These are phyloP conservation scores for Pseudogymnoascus sp. DNA, from an alignment of 2,329 filamentous ascomycete species.

Conservation along the genomic window DNA sequence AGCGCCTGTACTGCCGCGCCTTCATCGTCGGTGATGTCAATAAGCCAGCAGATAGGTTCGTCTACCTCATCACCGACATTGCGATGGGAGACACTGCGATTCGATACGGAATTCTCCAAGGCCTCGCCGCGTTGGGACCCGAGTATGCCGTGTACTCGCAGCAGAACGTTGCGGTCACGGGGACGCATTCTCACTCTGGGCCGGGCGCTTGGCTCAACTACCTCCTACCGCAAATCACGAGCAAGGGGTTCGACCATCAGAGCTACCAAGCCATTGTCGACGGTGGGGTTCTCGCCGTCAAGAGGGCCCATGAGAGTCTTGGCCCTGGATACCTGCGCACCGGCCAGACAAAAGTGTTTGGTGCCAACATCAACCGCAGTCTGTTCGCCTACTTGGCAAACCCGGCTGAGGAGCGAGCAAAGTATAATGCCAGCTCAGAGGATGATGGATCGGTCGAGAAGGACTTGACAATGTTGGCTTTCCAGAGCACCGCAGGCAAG, in stretches of 20 bases:
- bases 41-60: slow-evolving; percentile 62
- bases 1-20: slow-evolving; percentile 79
- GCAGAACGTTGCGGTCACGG: slow-evolving; percentile 80
- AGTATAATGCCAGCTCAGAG: slow-evolving; percentile 51
- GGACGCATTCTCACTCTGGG: slow-evolving; percentile 87
- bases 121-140: slow-evolving; percentile 58
- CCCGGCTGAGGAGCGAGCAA: slow-evolving; percentile 63
- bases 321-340: slow-evolving; percentile 59
- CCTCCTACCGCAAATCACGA: slow-evolving; percentile 83
- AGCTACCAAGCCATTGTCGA: slow-evolving; percentile 86
- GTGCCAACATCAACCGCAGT: slow-evolving; percentile 85
- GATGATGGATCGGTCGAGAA: slow-evolving; percentile 59
- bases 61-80: slow-evolving; percentile 83
- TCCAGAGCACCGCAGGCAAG: slow-evolving; percentile 67
- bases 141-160: slow-evolving; percentile 70
- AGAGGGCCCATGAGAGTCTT: slow-evolving; percentile 68
- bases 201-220: slow-evolving; percentile 95
- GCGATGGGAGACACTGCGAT: slow-evolving; percentile 85
- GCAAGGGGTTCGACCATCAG: slow-evolving; percentile 75
- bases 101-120: slow-evolving; percentile 77
- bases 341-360: slow-evolving; percentile 60
- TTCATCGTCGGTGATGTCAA: slow-evolving; percentile 73
- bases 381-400: slow-evolving; percentile 84
- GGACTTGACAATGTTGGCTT: slow-evolving; percentile 70
- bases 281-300: slow-evolving; percentile 74